Base-by-base conservation (phyloP, 768 basidiomycete species). In the Collybia nuda region DNA sequence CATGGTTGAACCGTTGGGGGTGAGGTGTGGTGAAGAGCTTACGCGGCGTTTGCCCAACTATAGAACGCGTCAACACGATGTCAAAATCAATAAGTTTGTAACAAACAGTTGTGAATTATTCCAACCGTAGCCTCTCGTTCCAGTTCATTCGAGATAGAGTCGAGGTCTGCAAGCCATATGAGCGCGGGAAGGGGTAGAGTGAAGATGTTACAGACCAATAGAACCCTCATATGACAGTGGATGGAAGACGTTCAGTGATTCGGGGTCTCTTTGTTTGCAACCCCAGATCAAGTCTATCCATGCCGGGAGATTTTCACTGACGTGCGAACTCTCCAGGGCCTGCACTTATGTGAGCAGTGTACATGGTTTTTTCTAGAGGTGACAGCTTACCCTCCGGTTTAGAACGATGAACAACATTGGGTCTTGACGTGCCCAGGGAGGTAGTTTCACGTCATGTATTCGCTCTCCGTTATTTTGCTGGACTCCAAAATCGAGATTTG, bases 211-310 rank as follows among this genome's bases (percentile, higher is more conserved):
- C 72, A 17, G 51, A 84, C 90, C 86, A 54, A 96, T 88, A 0
- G 90, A 86, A 3, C 93, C 93, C 58, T 94, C 93, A 59, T 97
- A 97, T 14, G 92, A 95, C 29, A 97, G 70, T 0, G 94, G 95
- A 66, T 97, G 94, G 72, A 92, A 97, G 6, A 86, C 88, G 58
- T 97, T 98, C 51, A 86, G 68, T 0, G 88, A 81, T 6, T 78
- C 80, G 0, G 81, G 72, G 60, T 95, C 92, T 3, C 82, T 83
- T 74, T 96, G 91, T 53, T 90, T 90, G 65, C 69, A 82, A 29
- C 90, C 90, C 91, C 94, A 98, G 45, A 95, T 90, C 24, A 97
- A 77, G 61, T 98, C 95, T 56, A 98, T 95, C 94, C 95, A 97
- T 8, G 80, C 78, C 0, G 89, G 85, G 9, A 98, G 75, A 56